These are phyloP conservation scores for Pseudogymnoascus destructans DNA, from an alignment of 2,329 filamentous ascomycete species.

Conservation along the genomic window DNA sequence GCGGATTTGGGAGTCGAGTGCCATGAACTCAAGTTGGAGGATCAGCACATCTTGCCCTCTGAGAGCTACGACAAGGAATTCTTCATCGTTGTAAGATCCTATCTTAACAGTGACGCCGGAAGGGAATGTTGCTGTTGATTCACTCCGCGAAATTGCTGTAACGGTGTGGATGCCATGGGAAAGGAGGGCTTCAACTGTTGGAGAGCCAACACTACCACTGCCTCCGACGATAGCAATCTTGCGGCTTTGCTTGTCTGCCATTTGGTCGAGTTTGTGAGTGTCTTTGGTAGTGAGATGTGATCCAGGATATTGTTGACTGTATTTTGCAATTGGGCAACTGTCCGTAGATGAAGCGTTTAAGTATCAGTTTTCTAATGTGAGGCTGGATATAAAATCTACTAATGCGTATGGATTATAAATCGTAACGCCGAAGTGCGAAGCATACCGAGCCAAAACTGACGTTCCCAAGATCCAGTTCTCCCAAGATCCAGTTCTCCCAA, in stretches of 20 bases:
- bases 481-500: too few species aligned
- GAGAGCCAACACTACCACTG: neutral
- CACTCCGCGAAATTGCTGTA: slow-evolving; percentile 35
- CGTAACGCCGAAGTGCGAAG: neutral
- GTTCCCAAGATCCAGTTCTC: too few species aligned
- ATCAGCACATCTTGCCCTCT: slow-evolving; percentile 32
- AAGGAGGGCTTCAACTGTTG: neutral
- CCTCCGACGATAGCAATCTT: neutral
- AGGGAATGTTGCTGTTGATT: slow-evolving; percentile 31
- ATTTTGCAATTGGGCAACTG: neutral
- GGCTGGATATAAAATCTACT: neutral
- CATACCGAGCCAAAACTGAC: neutral
- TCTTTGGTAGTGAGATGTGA: neutral
- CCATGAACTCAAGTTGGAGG: slow-evolving; percentile 22
- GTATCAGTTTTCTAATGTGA: neutral
- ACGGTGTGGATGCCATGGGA: slow-evolving; percentile 31
- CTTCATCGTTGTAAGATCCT: slow-evolving; percentile 36
- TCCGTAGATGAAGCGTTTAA: neutral
- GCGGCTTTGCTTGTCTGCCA: neutral
- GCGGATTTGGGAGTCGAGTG: slow-evolving; percentile 29
- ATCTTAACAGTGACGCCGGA: slow-evolving; percentile 28
- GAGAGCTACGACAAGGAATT: slow-evolving; percentile 28
- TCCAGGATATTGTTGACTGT: neutral
- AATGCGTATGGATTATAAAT: neutral
- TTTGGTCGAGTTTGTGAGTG: neutral